These are phyloP conservation scores for Cystofilobasidium macerans DNA, from an alignment of 768 basidiomycete genomes.

Conservation along the genomic window DNA sequence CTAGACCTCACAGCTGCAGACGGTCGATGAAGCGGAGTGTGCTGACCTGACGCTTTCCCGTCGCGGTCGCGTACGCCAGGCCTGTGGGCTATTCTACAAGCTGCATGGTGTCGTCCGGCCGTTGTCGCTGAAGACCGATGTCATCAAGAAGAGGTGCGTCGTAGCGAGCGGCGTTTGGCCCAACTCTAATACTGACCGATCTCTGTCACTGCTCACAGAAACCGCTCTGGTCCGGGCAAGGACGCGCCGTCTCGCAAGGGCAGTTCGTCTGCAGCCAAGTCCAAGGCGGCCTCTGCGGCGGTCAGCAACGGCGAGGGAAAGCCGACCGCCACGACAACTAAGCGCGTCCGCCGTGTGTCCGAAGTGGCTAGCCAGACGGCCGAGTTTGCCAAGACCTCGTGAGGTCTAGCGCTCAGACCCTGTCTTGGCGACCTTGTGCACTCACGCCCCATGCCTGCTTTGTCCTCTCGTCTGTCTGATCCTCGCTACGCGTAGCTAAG, in stretches of 20 bases:
- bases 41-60: too few species aligned
- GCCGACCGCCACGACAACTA: background rate
- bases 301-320: background rate
- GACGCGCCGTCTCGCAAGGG: constrained; percentile 2
- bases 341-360: constrained; percentile 7
- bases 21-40: too few species aligned
- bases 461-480: too few species aligned
- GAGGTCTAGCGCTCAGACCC: too few species aligned
- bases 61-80: constrained; percentile 43
- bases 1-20: too few species aligned
- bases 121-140: constrained; percentile 87
- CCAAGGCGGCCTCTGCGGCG: background rate
- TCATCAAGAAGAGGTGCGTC: constrained; percentile 66
- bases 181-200: background rate
- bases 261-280: background rate
- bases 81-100: constrained; percentile 91
- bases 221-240: constrained; percentile 4
- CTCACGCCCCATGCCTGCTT: too few species aligned
- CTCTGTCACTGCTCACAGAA: background rate
- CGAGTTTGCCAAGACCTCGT: constrained; percentile 1
- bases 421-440: too few species aligned
- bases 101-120: constrained; percentile 90
- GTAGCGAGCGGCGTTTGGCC: background rate
- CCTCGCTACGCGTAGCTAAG: too few species aligned
- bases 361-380: background rate